Evolutionary conservation across 345 rosid genomes (phyloP), one percentile per base, ranked within the genome.

Genomic region (Nephelium lappaceum): DNA sequence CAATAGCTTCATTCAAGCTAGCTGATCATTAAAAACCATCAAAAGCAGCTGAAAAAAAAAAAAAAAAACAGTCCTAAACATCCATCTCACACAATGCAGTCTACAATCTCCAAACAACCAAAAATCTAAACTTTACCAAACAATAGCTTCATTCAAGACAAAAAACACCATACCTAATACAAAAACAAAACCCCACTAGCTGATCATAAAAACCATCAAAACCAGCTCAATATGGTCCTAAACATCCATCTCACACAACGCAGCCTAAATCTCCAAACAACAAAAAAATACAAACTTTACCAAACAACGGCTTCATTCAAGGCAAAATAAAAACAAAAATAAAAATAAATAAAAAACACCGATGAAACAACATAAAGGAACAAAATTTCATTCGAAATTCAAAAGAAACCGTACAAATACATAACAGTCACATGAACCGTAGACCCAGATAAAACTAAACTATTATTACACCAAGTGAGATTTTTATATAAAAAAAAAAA

Each of bases 401-500:
- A 39, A 61, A 31, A 74, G 23, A 62, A 62, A 25, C 11, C 19
- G 68, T 45, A 61, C 10, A 11, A 8, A 19, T 75, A 47, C 47
- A 27, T 64, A 31, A 43, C 31, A 12, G 14, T 21, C 55, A 73
- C 18, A 58, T 73, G 62, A 73, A 38, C 8, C 62, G 21, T 75
- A 27, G 62, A 58, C 64, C 19, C 69, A 43, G 47, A 24, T 14
- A 74, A 2, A 19, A 69, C 51, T 57, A 42, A 67, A 57, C 18
- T 69, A 68, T 43, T 53, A 55, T 18, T 21, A 19, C n/a, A 62
- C 38, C 39, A 73, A 63, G 42, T 74, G 43, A 74, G 36, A 43
- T 12, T 42, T 63, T 63, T 45, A 1, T 47, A 10, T 5, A 12
- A 31, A 36, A 0, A 49, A 66, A 18, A 58, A 3, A 8, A 31